Conservation (phyloP, 345 rosid genomes). For the Eucalyptus regnans region DNA sequence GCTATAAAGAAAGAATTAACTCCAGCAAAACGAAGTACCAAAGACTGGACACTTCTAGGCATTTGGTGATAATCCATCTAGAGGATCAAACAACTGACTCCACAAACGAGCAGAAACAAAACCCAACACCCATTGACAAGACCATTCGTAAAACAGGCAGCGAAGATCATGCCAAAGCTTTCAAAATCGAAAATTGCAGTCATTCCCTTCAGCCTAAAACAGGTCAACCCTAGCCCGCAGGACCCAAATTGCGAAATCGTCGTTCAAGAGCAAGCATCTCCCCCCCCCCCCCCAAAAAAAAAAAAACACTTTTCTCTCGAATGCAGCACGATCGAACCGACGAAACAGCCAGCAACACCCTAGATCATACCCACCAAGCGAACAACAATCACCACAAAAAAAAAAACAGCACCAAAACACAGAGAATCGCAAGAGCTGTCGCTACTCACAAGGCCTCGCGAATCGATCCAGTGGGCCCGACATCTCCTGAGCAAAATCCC, state of each 20-base stretch:
- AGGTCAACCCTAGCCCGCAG: neutral
- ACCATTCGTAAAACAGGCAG: neutral
- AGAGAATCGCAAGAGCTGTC: neutral
- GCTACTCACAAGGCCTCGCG: slow-evolving; percentile 22
- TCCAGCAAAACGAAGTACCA: neutral
- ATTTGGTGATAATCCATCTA: neutral
- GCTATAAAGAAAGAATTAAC: neutral
- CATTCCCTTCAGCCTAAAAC: neutral
- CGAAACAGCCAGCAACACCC: neutral
- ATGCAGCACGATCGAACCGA: neutral
- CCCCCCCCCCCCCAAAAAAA: too few relatives aligned
- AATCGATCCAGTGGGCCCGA: slow-evolving; percentile 96
- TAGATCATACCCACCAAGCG: neutral
- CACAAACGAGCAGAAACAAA: neutral
- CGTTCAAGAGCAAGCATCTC: neutral
- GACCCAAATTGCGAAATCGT: neutral
- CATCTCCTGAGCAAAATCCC: slow-evolving; percentile 25
- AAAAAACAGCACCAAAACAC: neutral
- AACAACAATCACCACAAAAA: neutral
- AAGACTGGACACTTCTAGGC: neutral
- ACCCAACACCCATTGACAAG: neutral
- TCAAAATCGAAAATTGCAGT: neutral
- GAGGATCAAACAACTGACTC: neutral
- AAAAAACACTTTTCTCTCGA: neutral
- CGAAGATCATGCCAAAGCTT: neutral